These are phyloP conservation scores for Mucor plumbeus DNA, from an alignment of 371 early-diverging fungal species.

Conservation along the genomic window DNA sequence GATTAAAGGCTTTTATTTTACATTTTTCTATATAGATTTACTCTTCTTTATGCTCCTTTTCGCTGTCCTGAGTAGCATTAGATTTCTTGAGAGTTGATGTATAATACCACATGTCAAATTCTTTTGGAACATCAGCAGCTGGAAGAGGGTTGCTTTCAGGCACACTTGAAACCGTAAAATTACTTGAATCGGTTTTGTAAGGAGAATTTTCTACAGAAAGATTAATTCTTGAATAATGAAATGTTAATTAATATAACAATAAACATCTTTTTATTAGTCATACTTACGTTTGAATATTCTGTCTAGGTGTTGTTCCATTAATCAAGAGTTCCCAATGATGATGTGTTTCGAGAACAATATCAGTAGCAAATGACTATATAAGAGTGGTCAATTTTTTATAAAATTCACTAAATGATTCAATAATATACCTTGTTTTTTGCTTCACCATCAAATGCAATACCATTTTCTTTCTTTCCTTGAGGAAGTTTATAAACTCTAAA, in stretches of 20 bases:
- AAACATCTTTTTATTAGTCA: background rate
- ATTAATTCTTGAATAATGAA: slow-evolving; percentile 54
- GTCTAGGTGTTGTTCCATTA: slow-evolving; percentile 64
- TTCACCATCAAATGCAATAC: slow-evolving; percentile 90
- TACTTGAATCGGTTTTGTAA: slow-evolving; percentile 59
- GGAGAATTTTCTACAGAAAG: slow-evolving; percentile 69
- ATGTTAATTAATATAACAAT: background rate
- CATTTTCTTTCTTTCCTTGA: slow-evolving; percentile 87
- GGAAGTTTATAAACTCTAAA: slow-evolving; percentile 94
- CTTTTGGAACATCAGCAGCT: slow-evolving; percentile 58
- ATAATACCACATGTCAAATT: slow-evolving; percentile 83
- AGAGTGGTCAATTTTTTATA: background rate
- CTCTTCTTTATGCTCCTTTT: background rate
- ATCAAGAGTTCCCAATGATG: slow-evolving; percentile 92
- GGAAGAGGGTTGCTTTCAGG: slow-evolving; percentile 49
- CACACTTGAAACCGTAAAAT: slow-evolving; percentile 57
- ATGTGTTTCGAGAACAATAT: slow-evolving; percentile 88
- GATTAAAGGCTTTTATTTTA: background rate
- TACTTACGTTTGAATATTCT: slow-evolving; percentile 65
- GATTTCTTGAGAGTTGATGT: background rate
- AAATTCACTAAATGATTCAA: background rate
- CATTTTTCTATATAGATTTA: background rate
- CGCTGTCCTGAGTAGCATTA: background rate
- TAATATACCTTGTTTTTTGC: slow-evolving; percentile 72
- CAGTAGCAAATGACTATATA: slow-evolving; percentile 75